Conservation (phyloP, 805 yeast species). For the Wickerhamomyces alni region DNA sequence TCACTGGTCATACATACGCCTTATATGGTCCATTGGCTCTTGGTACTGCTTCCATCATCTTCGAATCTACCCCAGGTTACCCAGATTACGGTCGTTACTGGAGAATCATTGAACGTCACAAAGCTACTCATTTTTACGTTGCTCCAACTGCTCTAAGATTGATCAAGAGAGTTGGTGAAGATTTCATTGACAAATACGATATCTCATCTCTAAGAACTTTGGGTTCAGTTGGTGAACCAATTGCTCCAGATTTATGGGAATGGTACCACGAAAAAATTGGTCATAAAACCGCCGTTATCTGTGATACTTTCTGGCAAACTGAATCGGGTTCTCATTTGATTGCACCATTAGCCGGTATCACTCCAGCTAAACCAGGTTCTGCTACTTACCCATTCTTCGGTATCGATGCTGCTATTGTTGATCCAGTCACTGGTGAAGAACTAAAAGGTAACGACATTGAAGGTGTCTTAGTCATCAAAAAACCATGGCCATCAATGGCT, state of each 20-base stretch:
- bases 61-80: constrained; percentile 85
- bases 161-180: constrained; percentile 68
- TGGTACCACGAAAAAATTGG: constrained; percentile 87
- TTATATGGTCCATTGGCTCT: constrained; percentile 73
- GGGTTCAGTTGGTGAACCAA: constrained; percentile 86
- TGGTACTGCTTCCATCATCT: constrained; percentile 76
- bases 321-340: constrained; percentile 95
- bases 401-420: constrained; percentile 82
- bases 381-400: constrained; percentile 98
- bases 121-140: constrained; percentile 73
- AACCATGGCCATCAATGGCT: constrained; percentile 98
- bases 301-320: constrained; percentile 98
- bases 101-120: constrained; percentile 67
- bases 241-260: constrained; percentile 82
- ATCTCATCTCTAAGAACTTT: constrained; percentile 59
- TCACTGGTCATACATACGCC: constrained; percentile 82
- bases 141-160: constrained; percentile 82
- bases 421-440: constrained; percentile 87
- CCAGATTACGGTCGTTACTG: constrained; percentile 78
- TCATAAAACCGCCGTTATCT: constrained; percentile 79
- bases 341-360: constrained; percentile 90
- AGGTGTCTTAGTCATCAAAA: constrained; percentile 88
- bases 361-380: constrained; percentile 95
- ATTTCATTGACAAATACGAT: constrained; percentile 54
- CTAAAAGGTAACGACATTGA: constrained; percentile 84